Percentiles rank a stretch among this genome's conserved stretches.
Evolutionary conservation across 805 yeast genomes (phyloP).

Genomic region (Yamadazyma philogaea): DNA sequence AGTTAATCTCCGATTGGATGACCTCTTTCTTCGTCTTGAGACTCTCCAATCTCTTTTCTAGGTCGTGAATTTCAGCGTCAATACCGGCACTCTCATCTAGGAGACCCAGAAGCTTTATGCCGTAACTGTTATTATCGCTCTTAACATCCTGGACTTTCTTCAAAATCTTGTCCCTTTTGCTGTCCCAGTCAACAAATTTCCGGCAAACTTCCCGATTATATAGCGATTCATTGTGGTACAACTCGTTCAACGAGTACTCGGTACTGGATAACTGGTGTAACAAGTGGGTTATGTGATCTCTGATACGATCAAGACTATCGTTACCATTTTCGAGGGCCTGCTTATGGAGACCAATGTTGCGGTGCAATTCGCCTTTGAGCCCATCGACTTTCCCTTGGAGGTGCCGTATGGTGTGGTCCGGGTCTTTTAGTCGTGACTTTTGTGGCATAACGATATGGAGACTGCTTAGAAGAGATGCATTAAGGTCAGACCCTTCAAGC

Average conservation of each 20-base stretch:
- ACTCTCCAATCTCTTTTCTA: slow-evolving; percentile 33
- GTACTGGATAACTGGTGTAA: slow-evolving; percentile 41
- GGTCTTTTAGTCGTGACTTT: not conserved
- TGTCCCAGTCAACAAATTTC: slow-evolving; percentile 41
- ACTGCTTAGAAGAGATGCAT: slow-evolving; percentile 3
- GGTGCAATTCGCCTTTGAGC: slow-evolving; percentile 4
- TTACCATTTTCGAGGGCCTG: slow-evolving; percentile 32
- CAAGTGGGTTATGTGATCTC: slow-evolving; percentile 26
- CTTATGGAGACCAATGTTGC: slow-evolving; percentile 8
- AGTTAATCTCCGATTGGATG: slow-evolving; percentile 37
- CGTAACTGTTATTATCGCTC: slow-evolving; percentile 40
- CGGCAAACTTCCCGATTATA: slow-evolving; percentile 23
- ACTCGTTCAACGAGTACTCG: slow-evolving; percentile 44
- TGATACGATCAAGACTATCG: slow-evolving; percentile 23
- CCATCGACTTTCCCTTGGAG: slow-evolving; percentile 9
- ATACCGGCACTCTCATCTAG: slow-evolving; percentile 28
- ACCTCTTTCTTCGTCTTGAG: slow-evolving; percentile 34
- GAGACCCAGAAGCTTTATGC: slow-evolving; percentile 37
- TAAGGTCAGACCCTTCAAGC: slow-evolving; percentile 2
- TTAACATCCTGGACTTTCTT: slow-evolving; percentile 36
- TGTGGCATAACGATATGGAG: slow-evolving; percentile 6
- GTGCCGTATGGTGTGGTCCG: slow-evolving; percentile 9
- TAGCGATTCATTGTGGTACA: slow-evolving; percentile 38
- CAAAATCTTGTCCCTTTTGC: slow-evolving; percentile 30
- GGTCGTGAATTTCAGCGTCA: slow-evolving; percentile 35